Conservation (phyloP, 768 basidiomycete genomes). For the Leccinellum rugosiceps region DNA sequence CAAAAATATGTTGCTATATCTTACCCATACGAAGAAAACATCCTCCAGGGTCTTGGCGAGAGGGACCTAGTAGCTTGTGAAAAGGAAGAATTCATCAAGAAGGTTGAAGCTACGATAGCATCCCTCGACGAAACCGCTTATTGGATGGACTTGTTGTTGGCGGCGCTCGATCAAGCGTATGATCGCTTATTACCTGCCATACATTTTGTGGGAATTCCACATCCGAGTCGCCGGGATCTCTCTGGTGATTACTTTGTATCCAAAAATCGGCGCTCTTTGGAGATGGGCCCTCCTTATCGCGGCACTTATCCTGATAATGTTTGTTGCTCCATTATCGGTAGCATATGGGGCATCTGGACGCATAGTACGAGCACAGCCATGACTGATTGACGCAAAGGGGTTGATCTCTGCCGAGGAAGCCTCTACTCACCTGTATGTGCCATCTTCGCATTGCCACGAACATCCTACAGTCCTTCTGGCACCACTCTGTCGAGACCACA, state of each 20-base stretch:
- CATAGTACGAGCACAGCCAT: conserved; percentile 16
- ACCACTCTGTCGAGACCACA: conserved; percentile 10
- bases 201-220: conserved; percentile 1
- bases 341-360: conserved; percentile 18
- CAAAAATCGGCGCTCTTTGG: too few relatives aligned
- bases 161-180: conserved; percentile 12
- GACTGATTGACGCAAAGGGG: conserved; percentile 25
- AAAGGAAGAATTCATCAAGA: not conserved
- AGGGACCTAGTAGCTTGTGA: not conserved
- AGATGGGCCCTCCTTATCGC: not conserved
- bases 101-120: not conserved
- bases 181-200: conserved; percentile 6
- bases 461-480: conserved; percentile 18
- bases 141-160: conserved; percentile 19
- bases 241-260: too few relatives aligned
- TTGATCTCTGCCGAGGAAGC: conserved; percentile 23
- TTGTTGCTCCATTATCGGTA: conserved; percentile 8
- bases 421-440: conserved; percentile 11
- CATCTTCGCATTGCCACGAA: conserved; percentile 5
- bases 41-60: not conserved
- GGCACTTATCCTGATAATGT: conserved; percentile 9
- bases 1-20: conserved; percentile 20
- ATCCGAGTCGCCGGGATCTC: not conserved
- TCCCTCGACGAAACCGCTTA: conserved; percentile 17
- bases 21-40: conserved; percentile 12